Percentiles rank a stretch among this genome's conserved stretches.
These are phyloP conservation scores for Hibiscus tridactylites DNA, from an alignment of 345 rosid genomes.

Conservation along the genomic window DNA sequence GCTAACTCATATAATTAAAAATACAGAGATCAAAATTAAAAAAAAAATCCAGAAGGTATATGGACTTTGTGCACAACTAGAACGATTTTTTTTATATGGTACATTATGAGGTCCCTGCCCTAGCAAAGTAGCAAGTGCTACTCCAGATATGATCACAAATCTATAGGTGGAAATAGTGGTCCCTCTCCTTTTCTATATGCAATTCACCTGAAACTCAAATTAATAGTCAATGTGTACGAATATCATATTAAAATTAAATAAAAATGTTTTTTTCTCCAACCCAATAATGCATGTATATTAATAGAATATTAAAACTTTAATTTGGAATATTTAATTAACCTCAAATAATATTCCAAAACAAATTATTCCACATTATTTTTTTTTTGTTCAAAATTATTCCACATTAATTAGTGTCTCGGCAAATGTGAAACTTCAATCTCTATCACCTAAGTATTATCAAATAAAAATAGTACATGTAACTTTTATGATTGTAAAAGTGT, in stretches of 20 bases:
- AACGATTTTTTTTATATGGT: too few species aligned
- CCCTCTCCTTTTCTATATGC: conserved; percentile 3
- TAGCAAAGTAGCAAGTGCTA: background rate
- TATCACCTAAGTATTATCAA: background rate
- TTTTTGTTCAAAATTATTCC: too few species aligned
- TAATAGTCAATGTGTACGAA: background rate
- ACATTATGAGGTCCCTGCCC: background rate
- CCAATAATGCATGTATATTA: background rate
- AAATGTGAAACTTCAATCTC: too few species aligned
- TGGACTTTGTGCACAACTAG: background rate
- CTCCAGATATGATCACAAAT: background rate
- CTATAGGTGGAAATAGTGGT: background rate
- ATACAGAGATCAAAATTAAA: too few species aligned
- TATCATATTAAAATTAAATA: background rate
- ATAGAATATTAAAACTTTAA: background rate
- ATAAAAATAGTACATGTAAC: background rate
- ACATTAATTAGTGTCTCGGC: too few species aligned
- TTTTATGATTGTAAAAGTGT: background rate
- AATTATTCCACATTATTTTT: too few species aligned
- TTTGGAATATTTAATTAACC: background rate
- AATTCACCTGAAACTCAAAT: conserved; percentile 4
- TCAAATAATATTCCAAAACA: background rate
- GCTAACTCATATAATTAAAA: too few species aligned
- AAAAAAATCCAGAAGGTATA: too few species aligned
- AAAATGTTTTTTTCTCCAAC: background rate